phyloP scores from a whole-genome alignment of 805 yeast genomes.

The Myxozyma nipponensis region DNA sequence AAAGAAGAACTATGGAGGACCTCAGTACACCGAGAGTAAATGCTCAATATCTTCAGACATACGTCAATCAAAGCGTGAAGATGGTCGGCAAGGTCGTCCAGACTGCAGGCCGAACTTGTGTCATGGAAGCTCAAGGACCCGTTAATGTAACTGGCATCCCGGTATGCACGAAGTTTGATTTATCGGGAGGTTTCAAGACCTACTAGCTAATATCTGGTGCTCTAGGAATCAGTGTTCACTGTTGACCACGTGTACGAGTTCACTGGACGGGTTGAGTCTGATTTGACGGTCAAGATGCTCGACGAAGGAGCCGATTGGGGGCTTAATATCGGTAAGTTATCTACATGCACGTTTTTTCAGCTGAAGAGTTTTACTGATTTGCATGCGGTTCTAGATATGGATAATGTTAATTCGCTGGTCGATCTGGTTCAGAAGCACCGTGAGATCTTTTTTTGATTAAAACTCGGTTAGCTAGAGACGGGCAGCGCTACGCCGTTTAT shows the following conservation, averaged over 20 bases:
- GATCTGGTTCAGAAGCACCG: conserved; percentile 13
- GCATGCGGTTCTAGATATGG: conserved; percentile 35
- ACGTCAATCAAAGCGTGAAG: conserved; percentile 32
- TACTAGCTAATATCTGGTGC: too few species aligned
- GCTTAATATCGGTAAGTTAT: conserved; percentile 14
- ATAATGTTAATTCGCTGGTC: conserved; percentile 20
- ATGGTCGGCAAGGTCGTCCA: conserved; percentile 36
- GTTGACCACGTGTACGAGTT: conserved; percentile 38
- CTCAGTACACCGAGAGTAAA: conserved; percentile 35
- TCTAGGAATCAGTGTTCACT: too few species aligned
- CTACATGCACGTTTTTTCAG: not conserved
- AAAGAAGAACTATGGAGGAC: not conserved
- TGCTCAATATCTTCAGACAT: conserved; percentile 30
- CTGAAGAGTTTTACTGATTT: not conserved
- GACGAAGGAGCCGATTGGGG: conserved; percentile 29
- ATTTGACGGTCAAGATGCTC: conserved; percentile 31
- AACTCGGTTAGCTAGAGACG: too few species aligned
- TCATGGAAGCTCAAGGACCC: conserved; percentile 35
- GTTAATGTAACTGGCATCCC: conserved; percentile 27
- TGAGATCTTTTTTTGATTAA: conserved; percentile 15
- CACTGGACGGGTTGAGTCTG: conserved; percentile 37
- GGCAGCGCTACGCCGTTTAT: too few species aligned
- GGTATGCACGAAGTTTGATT: not conserved
- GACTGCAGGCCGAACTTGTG: not conserved
- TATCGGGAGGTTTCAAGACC: too few species aligned